Conservation (phyloP, 352 stramenopile species). For the Phytophthora chlamydospora region DNA sequence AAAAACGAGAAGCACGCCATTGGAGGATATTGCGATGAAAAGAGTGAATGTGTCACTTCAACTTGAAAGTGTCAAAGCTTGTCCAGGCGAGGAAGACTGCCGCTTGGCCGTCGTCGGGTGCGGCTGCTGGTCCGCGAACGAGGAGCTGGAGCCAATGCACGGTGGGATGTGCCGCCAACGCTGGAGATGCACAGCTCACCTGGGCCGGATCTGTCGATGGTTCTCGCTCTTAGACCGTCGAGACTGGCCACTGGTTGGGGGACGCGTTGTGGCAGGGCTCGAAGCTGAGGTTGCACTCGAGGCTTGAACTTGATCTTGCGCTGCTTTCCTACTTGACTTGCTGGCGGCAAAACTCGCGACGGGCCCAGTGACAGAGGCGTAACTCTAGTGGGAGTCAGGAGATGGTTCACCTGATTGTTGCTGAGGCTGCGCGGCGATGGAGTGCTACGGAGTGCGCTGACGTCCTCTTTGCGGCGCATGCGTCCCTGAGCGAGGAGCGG, state of each 20-base stretch:
- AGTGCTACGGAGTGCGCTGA: constrained; percentile 10
- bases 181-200: constrained; percentile 24
- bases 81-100: constrained; percentile 8
- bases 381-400: background rate
- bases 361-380: background rate
- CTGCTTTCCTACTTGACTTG: constrained; percentile 7
- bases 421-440: background rate
- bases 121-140: constrained; percentile 2
- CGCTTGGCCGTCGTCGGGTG: constrained; percentile 1
- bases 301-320: constrained; percentile 14
- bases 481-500: constrained; percentile 37
- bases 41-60: constrained; percentile 11
- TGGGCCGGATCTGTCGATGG: background rate
- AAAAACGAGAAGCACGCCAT: background rate
- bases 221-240: constrained; percentile 1
- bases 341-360: background rate
- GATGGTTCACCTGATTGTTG: constrained; percentile 3
- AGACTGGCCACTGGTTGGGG: background rate
- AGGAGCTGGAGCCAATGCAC: background rate
- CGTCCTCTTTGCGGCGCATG: constrained; percentile 40
- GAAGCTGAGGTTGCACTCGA: constrained; percentile 19
- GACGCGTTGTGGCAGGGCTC: constrained; percentile 11
- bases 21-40: constrained; percentile 17
- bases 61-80: constrained; percentile 37
- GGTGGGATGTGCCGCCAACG: constrained; percentile 7